These are phyloP conservation scores for Hygrophorus russula DNA, from an alignment of 768 basidiomycete genomes.

Conservation along the genomic window DNA sequence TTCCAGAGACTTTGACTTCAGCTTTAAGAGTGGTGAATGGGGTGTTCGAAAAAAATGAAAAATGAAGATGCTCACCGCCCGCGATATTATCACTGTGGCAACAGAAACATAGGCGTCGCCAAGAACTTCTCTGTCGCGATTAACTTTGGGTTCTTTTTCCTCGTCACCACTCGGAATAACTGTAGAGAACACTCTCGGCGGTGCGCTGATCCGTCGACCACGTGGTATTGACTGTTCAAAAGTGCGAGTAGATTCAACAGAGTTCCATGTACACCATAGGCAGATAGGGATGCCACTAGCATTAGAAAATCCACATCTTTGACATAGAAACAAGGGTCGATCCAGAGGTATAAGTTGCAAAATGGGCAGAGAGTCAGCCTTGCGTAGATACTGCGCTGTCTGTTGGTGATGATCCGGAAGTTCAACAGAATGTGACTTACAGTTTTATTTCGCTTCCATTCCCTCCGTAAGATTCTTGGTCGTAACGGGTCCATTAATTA, in stretches of 20 bases:
- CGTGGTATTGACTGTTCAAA: constrained; percentile 29
- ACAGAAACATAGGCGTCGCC: too few species aligned
- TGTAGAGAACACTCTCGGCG: constrained; percentile 3
- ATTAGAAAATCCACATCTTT: constrained; percentile 34
- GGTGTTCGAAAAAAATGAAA: too few species aligned
- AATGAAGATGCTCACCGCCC: too few species aligned
- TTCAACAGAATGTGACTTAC: constrained; percentile 15
- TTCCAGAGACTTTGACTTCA: not conserved
- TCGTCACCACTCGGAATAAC: not conserved
- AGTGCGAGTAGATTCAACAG: constrained; percentile 24
- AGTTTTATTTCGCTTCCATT: constrained; percentile 32
- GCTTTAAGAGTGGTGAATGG: not conserved
- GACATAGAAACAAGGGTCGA: constrained; percentile 35
- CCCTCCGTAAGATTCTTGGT: constrained; percentile 24
- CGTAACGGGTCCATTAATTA: constrained; percentile 2
- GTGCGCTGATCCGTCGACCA: constrained; percentile 6
- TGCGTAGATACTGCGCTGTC: constrained; percentile 25
- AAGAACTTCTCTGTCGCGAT: not conserved
- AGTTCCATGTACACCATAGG: constrained; percentile 41
- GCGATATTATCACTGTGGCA: too few species aligned
- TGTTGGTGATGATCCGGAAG: not conserved
- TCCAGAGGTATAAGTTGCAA: constrained; percentile 25
- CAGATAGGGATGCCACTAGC: constrained; percentile 33
- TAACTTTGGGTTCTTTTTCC: not conserved
- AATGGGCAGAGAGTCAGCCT: constrained; percentile 35